Percentiles rank a stretch among this genome's conserved stretches.
phyloP scores from a whole-genome alignment of 192 early-diverging fungal genomes.

The Diversispora eburnea region DNA sequence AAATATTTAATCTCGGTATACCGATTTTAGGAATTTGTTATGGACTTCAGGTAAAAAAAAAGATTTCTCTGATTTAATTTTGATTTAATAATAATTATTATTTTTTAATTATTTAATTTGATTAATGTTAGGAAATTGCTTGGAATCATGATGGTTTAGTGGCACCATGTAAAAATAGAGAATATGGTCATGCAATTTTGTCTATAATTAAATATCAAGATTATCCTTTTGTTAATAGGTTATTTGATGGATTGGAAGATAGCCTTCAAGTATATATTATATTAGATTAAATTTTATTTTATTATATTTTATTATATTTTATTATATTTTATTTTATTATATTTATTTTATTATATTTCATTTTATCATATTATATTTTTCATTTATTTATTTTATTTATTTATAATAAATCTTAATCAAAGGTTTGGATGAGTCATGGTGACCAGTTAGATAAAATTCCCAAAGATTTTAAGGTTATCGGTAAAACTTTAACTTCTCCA shows the following conservation, averaged over 20 bases:
- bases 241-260: constrained; percentile 69
- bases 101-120: constrained; percentile 23
- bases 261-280: constrained; percentile 46
- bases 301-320: constrained; percentile 1
- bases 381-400: constrained; percentile 11
- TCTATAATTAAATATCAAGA: constrained; percentile 59
- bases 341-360: constrained; percentile 23
- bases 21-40: constrained; percentile 99
- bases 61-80: not conserved
- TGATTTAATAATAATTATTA: constrained; percentile 2
- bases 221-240: constrained; percentile 56
- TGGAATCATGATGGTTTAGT: constrained; percentile 87
- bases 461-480: constrained; percentile 78
- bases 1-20: constrained; percentile 81
- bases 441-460: constrained; percentile 87
- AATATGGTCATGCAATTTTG: constrained; percentile 91
- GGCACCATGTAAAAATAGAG: constrained; percentile 81
- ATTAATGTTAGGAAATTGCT: constrained; percentile 80
- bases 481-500: constrained; percentile 81
- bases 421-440: constrained; percentile 99
- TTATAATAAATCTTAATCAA: constrained; percentile 29
- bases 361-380: not conserved
- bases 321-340: not conserved
- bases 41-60: constrained; percentile 74
- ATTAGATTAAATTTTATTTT: not conserved